These are phyloP conservation scores for Cryphonectria radicalis DNA, from an alignment of 2,329 filamentous ascomycete genomes.

Conservation along the genomic window DNA sequence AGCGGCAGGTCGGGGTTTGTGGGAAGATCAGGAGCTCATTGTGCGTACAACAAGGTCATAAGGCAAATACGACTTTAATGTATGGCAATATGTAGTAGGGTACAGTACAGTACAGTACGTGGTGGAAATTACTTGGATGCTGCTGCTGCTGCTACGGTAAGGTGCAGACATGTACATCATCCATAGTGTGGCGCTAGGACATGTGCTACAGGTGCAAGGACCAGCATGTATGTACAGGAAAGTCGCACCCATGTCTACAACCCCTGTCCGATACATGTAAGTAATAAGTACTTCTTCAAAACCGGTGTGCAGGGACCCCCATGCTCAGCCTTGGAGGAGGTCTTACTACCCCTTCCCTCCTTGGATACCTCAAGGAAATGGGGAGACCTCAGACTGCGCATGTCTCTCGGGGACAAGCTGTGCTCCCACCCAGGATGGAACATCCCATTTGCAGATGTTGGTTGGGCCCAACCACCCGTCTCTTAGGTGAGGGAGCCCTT, in stretches of 20 bases:
- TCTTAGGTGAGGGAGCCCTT: neutral
- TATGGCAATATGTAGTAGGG: neutral
- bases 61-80: neutral
- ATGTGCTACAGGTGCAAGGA: neutral
- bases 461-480: too few species aligned
- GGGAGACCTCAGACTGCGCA: too few species aligned
- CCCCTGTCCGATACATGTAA: neutral
- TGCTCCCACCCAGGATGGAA: too few species aligned
- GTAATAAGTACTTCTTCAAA: neutral
- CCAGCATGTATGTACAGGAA: neutral
- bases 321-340: too few species aligned
- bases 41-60: neutral
- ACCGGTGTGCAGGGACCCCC: neutral
- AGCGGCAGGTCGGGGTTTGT: constrained; percentile 1
- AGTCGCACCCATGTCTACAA: neutral
- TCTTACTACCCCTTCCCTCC: too few species aligned
- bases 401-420: too few species aligned
- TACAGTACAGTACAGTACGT: neutral
- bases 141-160: neutral
- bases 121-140: neutral
- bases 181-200: neutral
- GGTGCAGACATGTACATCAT: neutral
- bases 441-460: too few species aligned
- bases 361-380: too few species aligned
- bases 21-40: neutral